Evolutionary conservation across 2,329 filamentous ascomycete genomes (phyloP).

Genomic region (Aspergillus texensis): DNA sequence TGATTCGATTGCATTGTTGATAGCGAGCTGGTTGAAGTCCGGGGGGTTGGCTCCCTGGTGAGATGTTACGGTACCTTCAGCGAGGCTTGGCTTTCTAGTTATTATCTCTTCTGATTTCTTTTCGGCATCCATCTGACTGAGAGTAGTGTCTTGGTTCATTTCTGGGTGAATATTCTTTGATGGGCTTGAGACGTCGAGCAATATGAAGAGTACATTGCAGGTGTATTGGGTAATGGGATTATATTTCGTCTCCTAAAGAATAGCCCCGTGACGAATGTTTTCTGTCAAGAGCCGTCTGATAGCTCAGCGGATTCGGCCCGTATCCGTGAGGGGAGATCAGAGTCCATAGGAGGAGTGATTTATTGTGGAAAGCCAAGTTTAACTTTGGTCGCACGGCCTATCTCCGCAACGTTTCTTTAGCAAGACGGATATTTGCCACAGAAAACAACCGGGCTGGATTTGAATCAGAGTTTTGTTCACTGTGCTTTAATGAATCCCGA

Average conservation of each 20-base stretch:
- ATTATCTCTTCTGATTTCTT: background rate
- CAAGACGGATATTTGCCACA: background rate
- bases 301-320: background rate
- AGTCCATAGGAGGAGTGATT: background rate
- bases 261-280: background rate
- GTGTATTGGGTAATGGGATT: background rate
- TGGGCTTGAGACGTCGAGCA: background rate
- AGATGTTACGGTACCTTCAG: too few species aligned
- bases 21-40: background rate
- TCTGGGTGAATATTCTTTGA: background rate
- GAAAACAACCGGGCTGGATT: background rate
- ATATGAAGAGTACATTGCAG: background rate
- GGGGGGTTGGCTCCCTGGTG: too few species aligned
- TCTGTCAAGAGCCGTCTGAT: background rate
- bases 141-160: background rate
- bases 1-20: constrained; percentile 6
- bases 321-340: constrained; percentile 5
- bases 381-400: background rate
- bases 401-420: background rate
- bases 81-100: background rate
- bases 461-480: background rate
- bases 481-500: background rate
- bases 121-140: background rate
- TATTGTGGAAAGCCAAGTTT: background rate
- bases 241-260: background rate